Evolutionary conservation across 345 rosid genomes (phyloP), one percentile per base, ranked within the genome.

Genomic region (Salix purpurea): DNA sequence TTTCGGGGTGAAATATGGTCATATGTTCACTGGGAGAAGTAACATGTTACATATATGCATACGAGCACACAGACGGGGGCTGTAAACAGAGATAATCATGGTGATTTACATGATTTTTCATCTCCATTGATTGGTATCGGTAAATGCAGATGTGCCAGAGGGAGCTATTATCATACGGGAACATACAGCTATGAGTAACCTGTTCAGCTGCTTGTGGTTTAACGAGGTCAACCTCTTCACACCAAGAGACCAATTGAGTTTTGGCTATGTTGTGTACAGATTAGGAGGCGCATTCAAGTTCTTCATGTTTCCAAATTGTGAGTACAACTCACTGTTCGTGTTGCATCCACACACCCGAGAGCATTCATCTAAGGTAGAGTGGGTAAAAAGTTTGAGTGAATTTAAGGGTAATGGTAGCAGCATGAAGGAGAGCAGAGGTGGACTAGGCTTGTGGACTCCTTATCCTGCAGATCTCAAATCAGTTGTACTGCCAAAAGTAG

Each of bases 201-300:
- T 96, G 85, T 96, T 96, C 73, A 89, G 90, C 84, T 94, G 99
- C 88, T 72, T 92, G 85, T 94, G 99, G 99, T 96, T 96, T 96
- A 92, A 94, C 39, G 96, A 94, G 89, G 98, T 96, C 70, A 78
- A 96, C 81, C 93, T 96, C 75, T 81, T 94, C 75, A 94, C 99
- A 18, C 99, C 98, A n/a, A 87, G 98, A 86, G 99, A 96, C 87
- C 99, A 96, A 82, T 87, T 94, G 80, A 94, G 98, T 84, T 92
- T 96, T 72, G 94, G 98, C 64, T 96, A 94, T 21, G 91, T 92
- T 11, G 97, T 87, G 70, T 87, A 89, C 84, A 90, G 96, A 80
- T 83, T 96, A 69, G 85, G 83, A 75, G 90, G 86, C 4, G 70
- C 83, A 6, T 94, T 96, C 84, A 92, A 89, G 87, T 84, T 88